Evolutionary conservation across 441 rosid genomes (phyloP), one percentile per base, ranked within the genome.

Genomic region (Mallotus japonicus): DNA sequence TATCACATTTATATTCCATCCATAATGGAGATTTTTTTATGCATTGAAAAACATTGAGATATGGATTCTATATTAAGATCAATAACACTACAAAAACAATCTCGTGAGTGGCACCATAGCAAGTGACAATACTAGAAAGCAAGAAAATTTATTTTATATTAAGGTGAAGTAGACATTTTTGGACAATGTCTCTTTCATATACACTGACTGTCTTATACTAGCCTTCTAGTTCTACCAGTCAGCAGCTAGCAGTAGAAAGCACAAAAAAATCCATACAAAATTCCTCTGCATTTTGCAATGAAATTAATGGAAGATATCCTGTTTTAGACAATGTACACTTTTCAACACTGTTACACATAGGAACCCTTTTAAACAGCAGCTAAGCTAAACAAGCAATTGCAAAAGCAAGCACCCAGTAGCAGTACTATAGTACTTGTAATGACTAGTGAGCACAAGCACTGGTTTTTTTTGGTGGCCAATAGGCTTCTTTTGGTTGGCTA

Each of bases 221-320:
- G 9, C 54, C 20, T 72, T 34, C 32, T 28, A 28, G 32, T 28
- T 28, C 61, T 62, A 6, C 37, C 20, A 24, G 42, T 44, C 32
- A 3, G 17, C 12, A 3, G n/a, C 10, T 0, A 10, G 56, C 15
- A 13, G 20, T 37, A 8, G 32, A 28, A 2, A 28, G 32, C 32
- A 24, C 16, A 44, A 50, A 8, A 13, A 49, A 76, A 58, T 64
- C 67, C 49, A 17, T 1, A 54, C n/a, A 64, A 49, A 50, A 57
- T 76, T 66, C 15, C 68, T 62, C 60, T 54, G 53, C 19, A 46
- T 69, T 12, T 63, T 68, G 80, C 76, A 82, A 67, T 65, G 65
- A 19, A 64, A 71, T 73, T 60, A 76, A 68, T 56, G 64, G 56
- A 37, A 37, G 70, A 65, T 64, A 12, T 55, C 56, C 16, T 24